Evolutionary conservation across 148 eudicot species (phyloP).

Genomic region (Vaccinium darrowii): DNA sequence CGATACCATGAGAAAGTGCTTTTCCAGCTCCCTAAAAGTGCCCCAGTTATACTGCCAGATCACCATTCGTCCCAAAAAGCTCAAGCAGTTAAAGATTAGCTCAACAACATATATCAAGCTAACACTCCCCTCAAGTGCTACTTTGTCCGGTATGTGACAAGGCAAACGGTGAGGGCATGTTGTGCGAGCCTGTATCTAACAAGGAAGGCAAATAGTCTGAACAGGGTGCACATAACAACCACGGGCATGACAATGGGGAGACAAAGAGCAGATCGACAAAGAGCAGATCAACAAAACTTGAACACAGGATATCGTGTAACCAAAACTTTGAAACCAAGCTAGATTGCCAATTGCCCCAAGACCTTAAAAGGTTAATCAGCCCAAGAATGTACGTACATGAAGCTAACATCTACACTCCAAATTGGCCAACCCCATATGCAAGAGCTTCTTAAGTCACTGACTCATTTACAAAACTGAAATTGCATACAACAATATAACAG

Average conservation of each 20-base stretch:
- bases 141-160: not conserved
- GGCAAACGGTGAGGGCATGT: not conserved
- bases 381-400: not conserved
- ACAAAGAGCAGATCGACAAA: not conserved
- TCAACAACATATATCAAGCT: not conserved
- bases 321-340: not conserved
- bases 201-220: not conserved
- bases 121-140: not conserved
- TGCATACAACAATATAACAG: not conserved
- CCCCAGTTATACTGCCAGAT: not conserved
- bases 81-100: not conserved
- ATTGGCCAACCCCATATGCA: not conserved
- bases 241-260: not conserved
- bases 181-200: not conserved
- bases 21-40: not conserved
- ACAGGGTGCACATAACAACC: not conserved
- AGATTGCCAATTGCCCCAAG: not conserved
- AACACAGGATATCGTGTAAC: not conserved
- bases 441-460: not conserved
- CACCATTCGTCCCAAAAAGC: not conserved
- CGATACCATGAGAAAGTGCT: not conserved
- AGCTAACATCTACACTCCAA: not conserved
- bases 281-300: not conserved
- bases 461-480: not conserved
- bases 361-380: not conserved